Conservation (phyloP, 2,329 filamentous ascomycete species). For the Phaeophleospora eucalypticola region DNA sequence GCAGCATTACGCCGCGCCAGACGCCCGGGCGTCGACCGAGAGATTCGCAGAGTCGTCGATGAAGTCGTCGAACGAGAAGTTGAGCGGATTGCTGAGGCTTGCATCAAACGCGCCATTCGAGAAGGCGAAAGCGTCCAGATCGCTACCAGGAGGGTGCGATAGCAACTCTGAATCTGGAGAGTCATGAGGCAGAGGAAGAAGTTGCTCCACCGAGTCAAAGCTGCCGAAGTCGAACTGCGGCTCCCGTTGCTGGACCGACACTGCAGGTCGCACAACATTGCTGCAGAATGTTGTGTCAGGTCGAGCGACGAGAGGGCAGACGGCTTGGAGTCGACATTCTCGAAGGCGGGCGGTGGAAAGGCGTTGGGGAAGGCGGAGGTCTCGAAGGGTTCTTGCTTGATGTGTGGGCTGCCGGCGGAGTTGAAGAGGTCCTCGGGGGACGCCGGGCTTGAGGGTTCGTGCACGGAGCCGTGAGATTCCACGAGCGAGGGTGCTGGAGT, state of each 20-base stretch:
- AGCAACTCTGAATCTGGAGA: slow-evolving; percentile 31
- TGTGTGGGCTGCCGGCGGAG: slow-evolving; percentile 13
- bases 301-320: slow-evolving; percentile 62
- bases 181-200: slow-evolving; percentile 32
- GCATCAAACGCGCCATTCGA: slow-evolving; percentile 33
- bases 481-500: slow-evolving; percentile 25
- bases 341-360: slow-evolving; percentile 24
- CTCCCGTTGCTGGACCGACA: slow-evolving; percentile 69
- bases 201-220: slow-evolving; percentile 23
- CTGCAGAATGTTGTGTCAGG: slow-evolving; percentile 99
- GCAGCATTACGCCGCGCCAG: slow-evolving; percentile 45
- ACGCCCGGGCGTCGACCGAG: slow-evolving; percentile 37
- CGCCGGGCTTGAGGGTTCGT: slow-evolving; percentile 24
- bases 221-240: slow-evolving; percentile 22
- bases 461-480: slow-evolving; percentile 27
- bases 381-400: slow-evolving; percentile 33
- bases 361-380: slow-evolving; percentile 14
- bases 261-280: slow-evolving; percentile 99
- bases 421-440: slow-evolving; percentile 26
- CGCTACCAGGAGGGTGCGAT: slow-evolving; percentile 30
- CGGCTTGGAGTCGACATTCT: slow-evolving; percentile 34
- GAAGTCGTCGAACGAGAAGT: slow-evolving; percentile 35
- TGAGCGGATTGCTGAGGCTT: slow-evolving; percentile 30
- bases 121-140: slow-evolving; percentile 36
- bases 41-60: slow-evolving; percentile 42